Evolutionary conservation across 179 eudicot species (phyloP), one percentile per base, ranked within the genome.

Genomic region (Camellia oleifera): DNA sequence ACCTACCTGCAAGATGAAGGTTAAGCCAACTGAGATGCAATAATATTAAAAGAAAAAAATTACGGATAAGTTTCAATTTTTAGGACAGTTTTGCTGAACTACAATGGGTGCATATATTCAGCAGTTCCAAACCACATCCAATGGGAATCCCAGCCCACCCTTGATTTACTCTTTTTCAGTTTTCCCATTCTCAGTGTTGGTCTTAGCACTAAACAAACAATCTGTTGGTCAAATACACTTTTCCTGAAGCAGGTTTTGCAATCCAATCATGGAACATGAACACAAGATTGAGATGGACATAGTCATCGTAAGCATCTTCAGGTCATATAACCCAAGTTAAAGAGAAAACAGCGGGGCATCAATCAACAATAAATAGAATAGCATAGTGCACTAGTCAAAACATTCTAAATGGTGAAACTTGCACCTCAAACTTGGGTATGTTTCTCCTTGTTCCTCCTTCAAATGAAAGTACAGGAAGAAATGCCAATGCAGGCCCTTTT

Each of bases 401-500:
- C 3, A 15, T 42, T 3, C n/a, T 3, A 71, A 44, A 64, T 14
- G 42, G 61, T 32, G 12, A 76, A 52, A 32, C 15, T 58, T 77
- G 40, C 80, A 92, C 98, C 97, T 91, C 94, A 86, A 96, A 91
- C 71, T 92, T 96, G 0, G 98, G 99, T 74, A 92, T 90, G 80
- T 94, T 96, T 79, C 96, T 93, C 85, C 97, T 88, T 66, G 92
- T 92, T 78, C 93, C 99, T 65, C 99, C 99, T 90, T 96, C 99
- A 92, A 96, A 96, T 67, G 98, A 90, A 76, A 96, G 91, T 54
- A 92, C 99, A 63, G 99, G 98, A 83, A 96, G 86, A 84, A 83
- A 87, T 54, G 97, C 99, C 82, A 96, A 77, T 32, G 92, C 84
- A n/a, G 99, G 97, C 74, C 97, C 99, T 87, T 92, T 96, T 84